Base-by-base conservation (phyloP, 805 yeast genomes). In the Lipomyces sp. region DNA sequence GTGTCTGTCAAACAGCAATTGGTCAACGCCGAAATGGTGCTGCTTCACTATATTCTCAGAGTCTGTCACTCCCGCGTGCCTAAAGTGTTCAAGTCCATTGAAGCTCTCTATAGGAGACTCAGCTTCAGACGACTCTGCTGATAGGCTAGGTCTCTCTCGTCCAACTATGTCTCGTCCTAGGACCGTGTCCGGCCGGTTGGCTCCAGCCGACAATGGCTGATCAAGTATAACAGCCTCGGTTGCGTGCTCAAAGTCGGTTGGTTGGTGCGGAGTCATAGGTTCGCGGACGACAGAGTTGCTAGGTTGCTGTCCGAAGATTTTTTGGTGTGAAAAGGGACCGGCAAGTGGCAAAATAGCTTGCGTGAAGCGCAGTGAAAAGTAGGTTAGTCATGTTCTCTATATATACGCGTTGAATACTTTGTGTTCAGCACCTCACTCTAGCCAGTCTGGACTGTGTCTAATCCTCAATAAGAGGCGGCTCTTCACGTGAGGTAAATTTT, bases 1-100 rank as follows among this genome's bases (percentile, higher is more conserved):
- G 57, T 62, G 58, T 32, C 62, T 65, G 65, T 65, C 68, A 39
- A 65, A 48, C 24, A 35, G n/a, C n/a, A 13, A 42, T 5, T n/a
- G 48, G n/a, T 42, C 48, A 11, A 42, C 18, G 13, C 24, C 7
- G 48, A 15, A 8, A n/a, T 13, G 4, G 18, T 42, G 18, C 7
- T 42, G 7, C 13, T n/a, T 42, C 24, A 7, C 5, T 7, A n/a
- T 6, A 15, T 5, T 18, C 15, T 42, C 48, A 5, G 48, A 42
- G 48, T 13, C n/a, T 13, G 48, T 4, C 48, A 24, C 1, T 24
- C 24, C 24, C 24, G 24, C 24, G 24, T 8, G 18, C 2, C 48
- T 15, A 42, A 15, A 42, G 13, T 42, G 18, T 6, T 42, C 48
- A n/a, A 42, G n/a, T 18, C n/a, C n/a, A n/a, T 42, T 42, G 18